Percentiles rank a stretch among this genome's conserved stretches.
These are phyloP conservation scores for Venturiaceae sp. DNA, from an alignment of 2,329 filamentous ascomycete species.

Conservation along the genomic window DNA sequence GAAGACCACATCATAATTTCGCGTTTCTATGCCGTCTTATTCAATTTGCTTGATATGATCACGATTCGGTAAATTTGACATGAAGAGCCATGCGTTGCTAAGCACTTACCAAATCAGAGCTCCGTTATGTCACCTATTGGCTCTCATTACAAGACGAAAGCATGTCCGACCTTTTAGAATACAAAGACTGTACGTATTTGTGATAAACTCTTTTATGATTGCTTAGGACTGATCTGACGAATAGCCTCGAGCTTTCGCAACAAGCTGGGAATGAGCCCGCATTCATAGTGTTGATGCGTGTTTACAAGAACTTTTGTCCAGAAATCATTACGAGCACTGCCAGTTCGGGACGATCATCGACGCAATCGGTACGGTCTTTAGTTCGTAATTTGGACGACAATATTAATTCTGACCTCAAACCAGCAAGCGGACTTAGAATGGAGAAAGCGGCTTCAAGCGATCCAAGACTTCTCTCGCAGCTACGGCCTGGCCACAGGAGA, in stretches of 20 bases:
- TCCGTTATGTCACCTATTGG: constrained; percentile 64
- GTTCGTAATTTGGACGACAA: background rate
- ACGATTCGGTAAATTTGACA: constrained; percentile 48
- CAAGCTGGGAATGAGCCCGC: constrained; percentile 56
- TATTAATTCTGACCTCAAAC: constrained; percentile 18
- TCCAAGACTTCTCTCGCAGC: constrained; percentile 42
- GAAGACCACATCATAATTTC: constrained; percentile 54
- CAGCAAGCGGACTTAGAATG: constrained; percentile 66
- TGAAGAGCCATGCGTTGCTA: background rate
- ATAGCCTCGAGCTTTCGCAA: constrained; percentile 37
- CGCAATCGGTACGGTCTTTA: constrained; percentile 25
- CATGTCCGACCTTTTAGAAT: constrained; percentile 81
- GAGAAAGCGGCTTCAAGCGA: constrained; percentile 55
- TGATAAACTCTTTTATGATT: background rate
- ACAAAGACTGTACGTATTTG: constrained; percentile 46
- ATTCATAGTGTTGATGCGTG: constrained; percentile 62
- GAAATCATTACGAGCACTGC: constrained; percentile 73
- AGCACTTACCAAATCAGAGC: constrained; percentile 17
- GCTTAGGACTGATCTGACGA: background rate
- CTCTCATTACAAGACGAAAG: constrained; percentile 66
- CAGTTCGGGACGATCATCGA: constrained; percentile 31
- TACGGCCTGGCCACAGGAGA: constrained; percentile 23
- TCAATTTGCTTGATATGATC: constrained; percentile 73
- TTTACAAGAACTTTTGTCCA: constrained; percentile 88
- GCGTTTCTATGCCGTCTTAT: constrained; percentile 64